Conservation (phyloP, 768 basidiomycete species). For the Pulveroboletus sp. region DNA sequence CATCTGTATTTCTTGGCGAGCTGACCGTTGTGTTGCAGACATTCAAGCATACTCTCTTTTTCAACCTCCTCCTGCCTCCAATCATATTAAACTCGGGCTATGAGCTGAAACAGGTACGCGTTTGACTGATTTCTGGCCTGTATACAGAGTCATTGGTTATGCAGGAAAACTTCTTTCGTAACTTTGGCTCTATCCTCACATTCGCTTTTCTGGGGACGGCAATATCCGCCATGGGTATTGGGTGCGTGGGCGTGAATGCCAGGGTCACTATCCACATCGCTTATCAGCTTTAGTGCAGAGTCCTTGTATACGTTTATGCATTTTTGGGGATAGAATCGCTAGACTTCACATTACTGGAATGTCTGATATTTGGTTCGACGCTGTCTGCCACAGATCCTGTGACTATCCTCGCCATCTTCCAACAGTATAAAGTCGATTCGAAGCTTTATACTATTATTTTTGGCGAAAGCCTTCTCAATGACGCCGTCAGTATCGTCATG, state of each 20-base stretch:
- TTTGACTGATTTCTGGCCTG: background rate
- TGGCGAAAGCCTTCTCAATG: constrained; percentile 93
- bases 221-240: constrained; percentile 92
- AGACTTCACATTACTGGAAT: constrained; percentile 83
- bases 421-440: constrained; percentile 97
- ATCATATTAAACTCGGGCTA: constrained; percentile 98
- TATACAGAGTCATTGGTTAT: background rate
- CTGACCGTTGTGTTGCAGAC: constrained; percentile 49
- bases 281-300: constrained; percentile 59
- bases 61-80: constrained; percentile 95
- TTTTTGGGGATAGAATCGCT: constrained; percentile 89
- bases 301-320: constrained; percentile 92
- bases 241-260: constrained; percentile 49
- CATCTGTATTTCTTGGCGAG: background rate
- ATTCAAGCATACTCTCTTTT: constrained; percentile 95
- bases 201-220: constrained; percentile 96
- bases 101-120: constrained; percentile 85
- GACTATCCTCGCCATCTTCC: constrained; percentile 97
- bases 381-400: constrained; percentile 97
- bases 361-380: constrained; percentile 93
- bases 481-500: constrained; percentile 99
- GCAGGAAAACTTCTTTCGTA: constrained; percentile 97
- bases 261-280: constrained; percentile 12
- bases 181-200: constrained; percentile 92
- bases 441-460: constrained; percentile 97